Conservation (phyloP, 176 grass and related monocot species). For the Chloris gayana region DNA sequence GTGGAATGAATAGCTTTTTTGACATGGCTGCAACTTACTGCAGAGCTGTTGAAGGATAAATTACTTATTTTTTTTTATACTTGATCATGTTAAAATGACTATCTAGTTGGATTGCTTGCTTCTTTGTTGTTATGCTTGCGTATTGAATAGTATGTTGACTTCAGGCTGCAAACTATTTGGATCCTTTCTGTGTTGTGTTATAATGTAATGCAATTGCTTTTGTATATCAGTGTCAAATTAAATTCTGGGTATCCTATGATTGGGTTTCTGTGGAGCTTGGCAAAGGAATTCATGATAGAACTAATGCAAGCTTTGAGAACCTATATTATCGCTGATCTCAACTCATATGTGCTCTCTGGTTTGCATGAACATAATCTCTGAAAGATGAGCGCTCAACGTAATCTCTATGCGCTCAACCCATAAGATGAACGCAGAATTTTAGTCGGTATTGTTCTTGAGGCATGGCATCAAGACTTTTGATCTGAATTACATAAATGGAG, state of each 20-base stretch:
- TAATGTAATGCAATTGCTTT: neutral
- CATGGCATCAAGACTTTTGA: neutral
- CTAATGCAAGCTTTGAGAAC: neutral
- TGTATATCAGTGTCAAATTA: neutral
- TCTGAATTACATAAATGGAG: neutral
- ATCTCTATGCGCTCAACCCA: too few relatives aligned
- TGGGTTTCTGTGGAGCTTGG: neutral
- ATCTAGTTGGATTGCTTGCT: neutral
- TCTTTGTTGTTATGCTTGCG: neutral
- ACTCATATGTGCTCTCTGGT: neutral
- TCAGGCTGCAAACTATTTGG: neutral
- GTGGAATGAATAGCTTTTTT: too few relatives aligned
- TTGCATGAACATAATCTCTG: neutral
- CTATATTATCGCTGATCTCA: neutral
- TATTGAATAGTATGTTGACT: neutral
- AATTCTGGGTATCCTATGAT: neutral
- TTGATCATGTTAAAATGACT: too few relatives aligned
- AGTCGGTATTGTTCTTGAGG: neutral
- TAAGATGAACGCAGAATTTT: neutral
- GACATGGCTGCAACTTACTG: too few relatives aligned
- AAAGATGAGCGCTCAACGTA: too few relatives aligned
- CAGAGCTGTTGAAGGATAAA: neutral
- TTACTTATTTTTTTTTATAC: neutral
- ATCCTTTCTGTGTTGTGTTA: neutral
- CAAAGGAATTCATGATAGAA: neutral